These are phyloP conservation scores for Centella asiatica DNA, from an alignment of 129 eudicot species.

Conservation along the genomic window DNA sequence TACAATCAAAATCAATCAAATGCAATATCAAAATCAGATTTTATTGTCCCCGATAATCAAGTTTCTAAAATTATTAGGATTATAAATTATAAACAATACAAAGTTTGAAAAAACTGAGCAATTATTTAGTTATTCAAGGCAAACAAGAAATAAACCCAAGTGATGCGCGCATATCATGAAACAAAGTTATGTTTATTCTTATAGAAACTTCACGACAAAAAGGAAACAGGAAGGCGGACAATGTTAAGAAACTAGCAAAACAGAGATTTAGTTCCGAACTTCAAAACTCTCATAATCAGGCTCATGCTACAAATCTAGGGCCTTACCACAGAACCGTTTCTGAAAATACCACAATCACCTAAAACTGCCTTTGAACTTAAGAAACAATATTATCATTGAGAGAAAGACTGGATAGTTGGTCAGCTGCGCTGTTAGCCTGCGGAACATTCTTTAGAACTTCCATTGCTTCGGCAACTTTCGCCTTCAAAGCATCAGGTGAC, in stretches of 20 bases:
- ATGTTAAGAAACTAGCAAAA: conserved; percentile 16
- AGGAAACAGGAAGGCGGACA: conserved; percentile 14
- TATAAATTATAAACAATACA: no score
- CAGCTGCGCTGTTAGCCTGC: background rate
- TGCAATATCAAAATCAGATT: no score
- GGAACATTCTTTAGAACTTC: conserved; percentile 6
- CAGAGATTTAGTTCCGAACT: conserved; percentile 23
- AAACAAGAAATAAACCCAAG: background rate
- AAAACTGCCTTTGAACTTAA: conserved; percentile 1
- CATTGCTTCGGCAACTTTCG: conserved; percentile 7
- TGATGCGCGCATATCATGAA: background rate
- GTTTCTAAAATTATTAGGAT: no score
- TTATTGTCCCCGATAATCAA: no score
- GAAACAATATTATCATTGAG: background rate
- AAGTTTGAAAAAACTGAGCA: no score
- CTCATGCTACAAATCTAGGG: conserved; percentile 21
- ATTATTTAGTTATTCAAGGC: no score
- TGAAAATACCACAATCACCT: background rate
- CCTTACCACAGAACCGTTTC: conserved; percentile 9
- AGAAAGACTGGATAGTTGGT: background rate
- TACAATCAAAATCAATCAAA: no score
- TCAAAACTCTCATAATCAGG: conserved; percentile 9
- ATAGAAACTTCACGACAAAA: conserved; percentile 9
- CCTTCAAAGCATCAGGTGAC: conserved; percentile 8
- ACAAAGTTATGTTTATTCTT: conserved; percentile 8